phyloP scores from a whole-genome alignment of 2,329 filamentous ascomycete species.

The Harringtonia lauricola region DNA sequence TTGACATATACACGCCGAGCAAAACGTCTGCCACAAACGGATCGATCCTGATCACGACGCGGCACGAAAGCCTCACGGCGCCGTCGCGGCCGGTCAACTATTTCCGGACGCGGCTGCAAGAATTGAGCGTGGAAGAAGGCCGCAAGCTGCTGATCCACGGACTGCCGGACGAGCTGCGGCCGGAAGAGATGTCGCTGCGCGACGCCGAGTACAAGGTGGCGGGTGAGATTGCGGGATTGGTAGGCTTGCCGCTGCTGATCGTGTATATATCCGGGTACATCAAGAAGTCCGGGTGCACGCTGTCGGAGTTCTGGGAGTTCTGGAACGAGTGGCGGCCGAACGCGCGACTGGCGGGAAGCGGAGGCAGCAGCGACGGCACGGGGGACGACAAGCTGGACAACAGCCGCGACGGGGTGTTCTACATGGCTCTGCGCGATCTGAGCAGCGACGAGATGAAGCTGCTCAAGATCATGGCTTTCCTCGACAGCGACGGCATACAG shows the following conservation, averaged over 20 bases:
- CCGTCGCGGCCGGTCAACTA: conserved; percentile 11
- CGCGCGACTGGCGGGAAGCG: background rate
- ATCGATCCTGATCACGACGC: conserved; percentile 9
- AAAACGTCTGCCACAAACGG: conserved; percentile 10
- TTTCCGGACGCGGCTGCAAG: conserved; percentile 6
- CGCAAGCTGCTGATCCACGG: conserved; percentile 8
- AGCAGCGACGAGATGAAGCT: conserved; percentile 8
- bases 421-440: conserved; percentile 7
- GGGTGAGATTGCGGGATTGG: conserved; percentile 5
- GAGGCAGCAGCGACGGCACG: background rate
- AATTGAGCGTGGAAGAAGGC: conserved; percentile 7
- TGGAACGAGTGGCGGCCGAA: conserved; percentile 11
- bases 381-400: background rate
- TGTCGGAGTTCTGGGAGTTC: conserved; percentile 11
- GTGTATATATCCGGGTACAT: conserved; percentile 12
- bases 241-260: conserved; percentile 9
- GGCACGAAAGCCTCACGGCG: conserved; percentile 9
- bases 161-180: conserved; percentile 8
- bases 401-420: conserved; percentile 2
- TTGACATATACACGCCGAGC: conserved; percentile 9
- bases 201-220: conserved; percentile 9
- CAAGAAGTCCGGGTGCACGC: conserved; percentile 6
- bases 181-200: conserved; percentile 5
- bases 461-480: conserved; percentile 10
- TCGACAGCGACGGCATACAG: conserved; percentile 10